phyloP scores from a whole-genome alignment of 768 basidiomycete genomes.

The Tylopilus sp. region DNA sequence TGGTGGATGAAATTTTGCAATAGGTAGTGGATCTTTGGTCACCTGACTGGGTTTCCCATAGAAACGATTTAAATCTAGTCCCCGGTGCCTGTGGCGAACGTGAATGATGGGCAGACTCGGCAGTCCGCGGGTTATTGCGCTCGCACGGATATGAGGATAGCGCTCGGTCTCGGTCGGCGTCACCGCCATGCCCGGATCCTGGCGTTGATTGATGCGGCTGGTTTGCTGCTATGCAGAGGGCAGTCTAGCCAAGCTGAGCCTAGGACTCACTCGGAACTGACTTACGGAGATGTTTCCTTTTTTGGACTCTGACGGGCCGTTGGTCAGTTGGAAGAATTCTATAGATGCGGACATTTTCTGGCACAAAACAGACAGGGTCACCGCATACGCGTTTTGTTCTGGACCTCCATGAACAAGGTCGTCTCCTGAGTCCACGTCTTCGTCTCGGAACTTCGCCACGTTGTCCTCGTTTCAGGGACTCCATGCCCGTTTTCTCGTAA shows the following conservation, averaged over 20 bases:
- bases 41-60: conserved; percentile 21
- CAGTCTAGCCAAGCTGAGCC: no score
- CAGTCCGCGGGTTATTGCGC: conserved; percentile 24
- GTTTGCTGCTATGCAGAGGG: conserved; percentile 7
- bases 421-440: conserved; percentile 8
- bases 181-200: conserved; percentile 10
- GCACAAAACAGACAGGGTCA: conserved; percentile 5
- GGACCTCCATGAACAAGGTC: conserved; percentile 8
- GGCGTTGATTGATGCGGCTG: conserved; percentile 3
- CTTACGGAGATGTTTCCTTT: neutral
- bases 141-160: conserved; percentile 32
- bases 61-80: conserved; percentile 16
- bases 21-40: conserved; percentile 1
- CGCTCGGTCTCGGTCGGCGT: conserved; percentile 8
- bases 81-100: conserved; percentile 30
- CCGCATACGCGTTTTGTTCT: neutral
- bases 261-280: neutral
- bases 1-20: neutral
- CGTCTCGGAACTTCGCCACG: conserved; percentile 11
- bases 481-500: conserved; percentile 32
- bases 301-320: conserved; percentile 2
- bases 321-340: neutral
- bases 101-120: conserved; percentile 22
- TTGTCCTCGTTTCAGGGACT: conserved; percentile 28
- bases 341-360: neutral